Evolutionary conservation across 208 protist genomes (phyloP).

Genomic region (Crithidia bombi): DNA sequence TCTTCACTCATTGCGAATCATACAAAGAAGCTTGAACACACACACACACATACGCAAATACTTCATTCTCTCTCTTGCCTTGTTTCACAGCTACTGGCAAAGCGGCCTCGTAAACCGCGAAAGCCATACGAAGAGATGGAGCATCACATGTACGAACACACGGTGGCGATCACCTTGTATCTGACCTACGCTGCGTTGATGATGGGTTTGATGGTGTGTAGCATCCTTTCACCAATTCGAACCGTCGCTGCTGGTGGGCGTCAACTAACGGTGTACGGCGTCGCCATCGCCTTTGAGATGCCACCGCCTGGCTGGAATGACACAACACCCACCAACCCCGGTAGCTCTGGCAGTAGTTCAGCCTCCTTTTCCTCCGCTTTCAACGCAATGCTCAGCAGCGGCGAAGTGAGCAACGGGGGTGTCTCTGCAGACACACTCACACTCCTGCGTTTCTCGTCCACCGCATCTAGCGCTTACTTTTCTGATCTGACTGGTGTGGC

Average conservation of each 20-base stretch:
- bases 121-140: background rate
- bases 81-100: background rate
- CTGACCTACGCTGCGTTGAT: constrained; percentile 42
- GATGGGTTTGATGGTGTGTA: constrained; percentile 50
- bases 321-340: constrained; percentile 1
- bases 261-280: constrained; percentile 39
- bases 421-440: no score
- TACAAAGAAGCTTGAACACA: no score
- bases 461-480: no score
- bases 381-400: background rate
- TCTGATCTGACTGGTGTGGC: no score
- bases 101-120: background rate
- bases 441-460: no score
- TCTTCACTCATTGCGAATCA: no score
- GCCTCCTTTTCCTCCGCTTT: background rate
- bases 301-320: constrained; percentile 1
- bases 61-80: constrained; percentile 22
- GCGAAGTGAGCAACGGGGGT: background rate
- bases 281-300: constrained; percentile 40
- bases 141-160: constrained; percentile 44
- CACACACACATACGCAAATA: background rate
- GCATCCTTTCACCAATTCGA: constrained; percentile 48
- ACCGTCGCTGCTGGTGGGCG: constrained; percentile 24
- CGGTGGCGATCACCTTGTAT: constrained; percentile 36
- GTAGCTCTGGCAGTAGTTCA: background rate